Percentiles rank a stretch among this genome's conserved stretches.
These are phyloP conservation scores for Colletotrichum noveboracense DNA, from an alignment of 2,329 filamentous ascomycete species.

Conservation along the genomic window DNA sequence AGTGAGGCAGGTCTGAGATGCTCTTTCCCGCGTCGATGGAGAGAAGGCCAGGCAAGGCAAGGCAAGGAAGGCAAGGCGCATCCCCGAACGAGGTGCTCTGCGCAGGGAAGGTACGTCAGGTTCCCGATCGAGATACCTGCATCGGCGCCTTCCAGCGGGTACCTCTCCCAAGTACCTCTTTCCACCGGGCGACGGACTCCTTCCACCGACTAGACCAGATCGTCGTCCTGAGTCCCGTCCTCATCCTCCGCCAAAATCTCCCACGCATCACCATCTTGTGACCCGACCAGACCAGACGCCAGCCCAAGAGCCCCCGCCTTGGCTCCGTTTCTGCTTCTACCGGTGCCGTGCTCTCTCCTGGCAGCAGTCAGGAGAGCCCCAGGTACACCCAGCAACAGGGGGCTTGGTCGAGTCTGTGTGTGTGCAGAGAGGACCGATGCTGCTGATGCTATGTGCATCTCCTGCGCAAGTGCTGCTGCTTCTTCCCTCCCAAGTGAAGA, in stretches of 20 bases:
- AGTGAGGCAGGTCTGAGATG: background rate
- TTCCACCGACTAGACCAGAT: background rate
- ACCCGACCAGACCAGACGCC: conserved; percentile 1
- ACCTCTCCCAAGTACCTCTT: background rate
- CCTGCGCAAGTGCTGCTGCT: background rate
- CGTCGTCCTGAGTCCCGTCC: background rate
- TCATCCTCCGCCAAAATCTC: background rate
- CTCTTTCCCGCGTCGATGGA: background rate
- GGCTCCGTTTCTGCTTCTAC: background rate
- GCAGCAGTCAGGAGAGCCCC: background rate
- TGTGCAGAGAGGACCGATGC: background rate
- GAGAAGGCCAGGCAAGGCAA: background rate
- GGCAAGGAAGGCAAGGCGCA: background rate
- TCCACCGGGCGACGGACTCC: conserved; percentile 3
- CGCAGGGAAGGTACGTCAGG: background rate
- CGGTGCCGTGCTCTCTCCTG: background rate
- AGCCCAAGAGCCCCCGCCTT: background rate
- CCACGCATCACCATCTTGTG: background rate
- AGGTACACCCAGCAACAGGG: background rate
- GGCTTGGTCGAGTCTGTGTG: conserved; percentile 3
- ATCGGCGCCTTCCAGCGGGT: background rate
- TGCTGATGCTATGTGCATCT: background rate
- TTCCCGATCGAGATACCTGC: background rate
- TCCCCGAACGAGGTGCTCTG: background rate
- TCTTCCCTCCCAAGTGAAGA: background rate